phyloP scores from a whole-genome alignment of 805 yeast species.

The Maudiozyma barnettii region DNA sequence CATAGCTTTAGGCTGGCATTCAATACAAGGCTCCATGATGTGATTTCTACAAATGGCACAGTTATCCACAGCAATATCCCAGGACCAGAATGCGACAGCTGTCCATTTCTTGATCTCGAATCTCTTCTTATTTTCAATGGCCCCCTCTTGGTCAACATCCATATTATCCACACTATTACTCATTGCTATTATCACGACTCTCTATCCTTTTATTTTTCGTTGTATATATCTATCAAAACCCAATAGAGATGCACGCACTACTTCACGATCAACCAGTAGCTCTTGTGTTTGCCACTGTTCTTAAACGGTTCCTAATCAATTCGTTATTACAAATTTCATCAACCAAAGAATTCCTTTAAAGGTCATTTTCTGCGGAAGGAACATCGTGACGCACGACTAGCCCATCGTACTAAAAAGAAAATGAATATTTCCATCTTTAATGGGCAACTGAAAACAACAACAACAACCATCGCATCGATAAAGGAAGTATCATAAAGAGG shows the following conservation, averaged over 20 bases:
- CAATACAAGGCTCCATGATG: slow-evolving; percentile 96
- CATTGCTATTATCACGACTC: slow-evolving; percentile 6
- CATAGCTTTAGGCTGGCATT: slow-evolving; percentile 78
- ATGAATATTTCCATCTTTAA: too few species aligned
- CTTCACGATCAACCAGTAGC: too few species aligned
- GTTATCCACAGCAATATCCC: slow-evolving; percentile 92
- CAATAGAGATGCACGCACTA: too few species aligned
- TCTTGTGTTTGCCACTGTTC: too few species aligned
- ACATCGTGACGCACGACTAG: background rate
- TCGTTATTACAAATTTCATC: background rate
- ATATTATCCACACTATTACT: slow-evolving; percentile 17
- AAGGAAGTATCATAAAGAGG: too few species aligned
- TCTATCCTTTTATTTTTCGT: background rate
- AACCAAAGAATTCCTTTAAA: too few species aligned
- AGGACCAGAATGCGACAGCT: slow-evolving; percentile 99
- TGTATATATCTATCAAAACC: too few species aligned
- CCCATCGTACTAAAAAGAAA: too few species aligned
- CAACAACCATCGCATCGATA: too few species aligned
- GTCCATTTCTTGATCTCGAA: slow-evolving; percentile 97
- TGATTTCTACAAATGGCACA: slow-evolving; percentile 98
- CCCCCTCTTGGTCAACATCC: slow-evolving; percentile 19
- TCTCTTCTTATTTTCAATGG: slow-evolving; percentile 41
- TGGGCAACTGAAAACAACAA: too few species aligned
- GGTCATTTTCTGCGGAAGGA: background rate
- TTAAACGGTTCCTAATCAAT: background rate